Conservation (phyloP, 192 early-diverging fungal genomes). For the Linnemannia zychae region DNA sequence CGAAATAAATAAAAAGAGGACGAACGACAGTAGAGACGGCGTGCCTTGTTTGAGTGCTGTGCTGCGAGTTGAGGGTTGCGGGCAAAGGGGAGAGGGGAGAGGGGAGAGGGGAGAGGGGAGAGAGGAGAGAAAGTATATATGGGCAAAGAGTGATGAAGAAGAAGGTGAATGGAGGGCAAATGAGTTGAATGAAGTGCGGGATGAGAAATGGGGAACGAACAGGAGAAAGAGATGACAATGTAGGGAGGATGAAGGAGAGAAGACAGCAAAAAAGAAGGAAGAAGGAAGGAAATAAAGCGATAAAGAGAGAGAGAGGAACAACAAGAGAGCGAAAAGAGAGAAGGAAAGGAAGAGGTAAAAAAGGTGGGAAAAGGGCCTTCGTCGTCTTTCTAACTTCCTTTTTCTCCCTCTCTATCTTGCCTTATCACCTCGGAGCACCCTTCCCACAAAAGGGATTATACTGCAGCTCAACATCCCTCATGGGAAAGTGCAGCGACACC, state of each 20-base stretch:
- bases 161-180: not conserved
- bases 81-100: not conserved
- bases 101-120: not conserved
- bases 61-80: not conserved
- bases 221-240: not conserved
- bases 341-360: too few relatives aligned
- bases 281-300: not conserved
- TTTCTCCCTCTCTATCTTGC: not conserved
- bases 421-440: constrained; percentile 5
- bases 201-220: not conserved
- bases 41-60: not conserved
- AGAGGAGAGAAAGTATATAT: not conserved
- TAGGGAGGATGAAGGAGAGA: too few relatives aligned
- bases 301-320: not conserved
- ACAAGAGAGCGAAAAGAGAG: too few relatives aligned
- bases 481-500: constrained; percentile 23
- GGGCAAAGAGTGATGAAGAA: not conserved
- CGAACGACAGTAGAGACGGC: too few relatives aligned
- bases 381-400: not conserved
- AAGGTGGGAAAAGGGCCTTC: too few relatives aligned
- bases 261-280: not conserved
- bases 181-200: too few relatives aligned
- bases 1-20: too few relatives aligned
- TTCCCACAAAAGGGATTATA: not conserved
- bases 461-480: not conserved